A percentile compares a stretch with the other conserved stretches of the same genome.
Conservation (phyloP, 768 basidiomycete species). For the Pleurotus ostreatus region DNA sequence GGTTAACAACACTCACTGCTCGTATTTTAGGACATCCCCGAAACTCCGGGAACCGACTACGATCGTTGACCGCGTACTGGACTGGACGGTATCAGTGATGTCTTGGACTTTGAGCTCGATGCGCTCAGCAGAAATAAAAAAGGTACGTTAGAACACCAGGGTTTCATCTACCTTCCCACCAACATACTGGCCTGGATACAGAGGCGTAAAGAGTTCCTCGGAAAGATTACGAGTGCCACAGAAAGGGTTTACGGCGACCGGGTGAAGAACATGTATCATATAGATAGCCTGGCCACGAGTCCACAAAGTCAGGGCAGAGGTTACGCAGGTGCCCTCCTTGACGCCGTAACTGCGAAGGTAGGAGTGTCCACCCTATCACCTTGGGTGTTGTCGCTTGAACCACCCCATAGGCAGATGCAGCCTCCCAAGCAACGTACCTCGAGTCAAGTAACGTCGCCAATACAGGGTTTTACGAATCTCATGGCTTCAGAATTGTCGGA, state of each 20-base stretch:
- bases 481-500: conserved; percentile 20
- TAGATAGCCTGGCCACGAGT: conserved; percentile 24
- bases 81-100: neutral
- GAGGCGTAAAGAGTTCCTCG: conserved; percentile 16
- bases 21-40: neutral
- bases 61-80: neutral
- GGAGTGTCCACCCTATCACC: conserved; percentile 1
- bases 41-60: neutral
- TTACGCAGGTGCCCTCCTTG: conserved; percentile 25
- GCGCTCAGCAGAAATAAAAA: neutral
- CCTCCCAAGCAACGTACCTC: conserved; percentile 22
- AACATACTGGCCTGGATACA: neutral
- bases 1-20: neutral
- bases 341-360: conserved; percentile 20
- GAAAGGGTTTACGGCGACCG: conserved; percentile 19
- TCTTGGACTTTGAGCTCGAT: neutral
- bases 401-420: conserved; percentile 22
- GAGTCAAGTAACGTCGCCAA: conserved; percentile 21
- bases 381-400: neutral
- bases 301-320: conserved; percentile 23
- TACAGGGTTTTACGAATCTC: conserved; percentile 19
- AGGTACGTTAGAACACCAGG: neutral
- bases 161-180: too few species aligned
- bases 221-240: conserved; percentile 19
- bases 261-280: conserved; percentile 24